Percentiles rank a stretch among this genome's conserved stretches.
Conservation (phyloP, 2,329 filamentous ascomycete species). For the Exophiala xenobiotica region DNA sequence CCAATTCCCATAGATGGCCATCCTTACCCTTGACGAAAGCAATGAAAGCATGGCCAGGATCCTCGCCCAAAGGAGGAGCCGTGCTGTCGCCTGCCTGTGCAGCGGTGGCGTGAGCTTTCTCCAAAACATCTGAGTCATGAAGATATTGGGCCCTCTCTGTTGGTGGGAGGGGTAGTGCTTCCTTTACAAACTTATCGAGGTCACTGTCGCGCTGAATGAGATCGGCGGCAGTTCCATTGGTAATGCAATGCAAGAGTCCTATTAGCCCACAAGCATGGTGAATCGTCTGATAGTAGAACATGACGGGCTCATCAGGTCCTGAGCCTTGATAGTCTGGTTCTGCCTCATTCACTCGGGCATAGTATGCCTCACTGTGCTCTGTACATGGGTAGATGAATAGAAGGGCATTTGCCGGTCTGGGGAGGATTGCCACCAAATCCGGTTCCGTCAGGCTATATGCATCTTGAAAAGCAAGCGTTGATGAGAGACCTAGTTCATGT, state of each 20-base stretch:
- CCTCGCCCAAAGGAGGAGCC: conserved; percentile 28
- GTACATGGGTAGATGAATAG: conserved; percentile 52
- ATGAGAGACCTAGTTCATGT: conserved; percentile 49
- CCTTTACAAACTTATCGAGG: conserved; percentile 46
- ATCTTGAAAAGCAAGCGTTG: conserved; percentile 53
- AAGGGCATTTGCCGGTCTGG: conserved; percentile 54
- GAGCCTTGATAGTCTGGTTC: conserved; percentile 48
- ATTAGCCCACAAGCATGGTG: conserved; percentile 60
- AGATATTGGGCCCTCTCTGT: conserved; percentile 51
- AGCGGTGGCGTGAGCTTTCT: conserved; percentile 29
- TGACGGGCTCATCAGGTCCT: conserved; percentile 52
- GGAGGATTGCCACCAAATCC: conserved; percentile 50
- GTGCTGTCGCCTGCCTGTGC: conserved; percentile 31
- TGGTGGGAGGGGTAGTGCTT: conserved; percentile 46
- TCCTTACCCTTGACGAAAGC: conserved; percentile 37
- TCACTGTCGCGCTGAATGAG: conserved; percentile 46
- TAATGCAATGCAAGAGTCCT: conserved; percentile 54
- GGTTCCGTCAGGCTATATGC: conserved; percentile 54
- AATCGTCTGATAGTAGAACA: conserved; percentile 62
- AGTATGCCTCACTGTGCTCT: conserved; percentile 35
- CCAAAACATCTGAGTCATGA: conserved; percentile 44
- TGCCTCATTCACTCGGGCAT: conserved; percentile 41
- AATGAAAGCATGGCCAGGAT: conserved; percentile 33
- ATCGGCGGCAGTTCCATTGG: conserved; percentile 49
- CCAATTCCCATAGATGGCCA: conserved; percentile 38